Percentiles rank a stretch among this genome's conserved stretches.
phyloP scores from a whole-genome alignment of 805 yeast genomes.

The Pichia thaimueangensis region DNA sequence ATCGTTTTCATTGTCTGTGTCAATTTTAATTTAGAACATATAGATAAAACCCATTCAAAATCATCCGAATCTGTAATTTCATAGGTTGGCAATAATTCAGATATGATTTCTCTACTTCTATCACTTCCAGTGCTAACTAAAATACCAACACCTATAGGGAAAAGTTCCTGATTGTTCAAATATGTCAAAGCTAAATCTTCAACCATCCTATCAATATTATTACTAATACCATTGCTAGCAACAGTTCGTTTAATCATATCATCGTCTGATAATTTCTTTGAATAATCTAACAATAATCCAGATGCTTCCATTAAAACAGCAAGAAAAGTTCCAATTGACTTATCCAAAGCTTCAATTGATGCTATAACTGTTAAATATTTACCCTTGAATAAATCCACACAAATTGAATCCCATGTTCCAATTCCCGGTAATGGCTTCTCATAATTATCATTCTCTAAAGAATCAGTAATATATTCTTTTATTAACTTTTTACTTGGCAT shows the following conservation, averaged over 20 bases:
- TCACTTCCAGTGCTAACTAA: slow-evolving; percentile 42
- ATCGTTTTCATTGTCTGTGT: slow-evolving; percentile 52
- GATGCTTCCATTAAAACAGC: slow-evolving; percentile 59
- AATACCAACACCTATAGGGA: slow-evolving; percentile 67
- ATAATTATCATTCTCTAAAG: slow-evolving; percentile 20
- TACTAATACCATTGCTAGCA: slow-evolving; percentile 12
- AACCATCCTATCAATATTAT: slow-evolving; percentile 34
- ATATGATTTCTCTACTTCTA: slow-evolving; percentile 39
- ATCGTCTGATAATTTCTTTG: slow-evolving; percentile 12
- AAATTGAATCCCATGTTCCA: slow-evolving; percentile 48
- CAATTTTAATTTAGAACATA: slow-evolving; percentile 62
- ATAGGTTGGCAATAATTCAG: slow-evolving; percentile 54
- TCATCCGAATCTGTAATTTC: slow-evolving; percentile 65
- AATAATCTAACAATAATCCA: slow-evolving; percentile 43
- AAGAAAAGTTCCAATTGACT: slow-evolving; percentile 56
- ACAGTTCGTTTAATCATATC: slow-evolving; percentile 2
- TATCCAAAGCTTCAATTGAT: slow-evolving; percentile 52
- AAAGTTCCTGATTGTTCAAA: slow-evolving; percentile 43
- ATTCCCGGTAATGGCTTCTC: slow-evolving; percentile 32
- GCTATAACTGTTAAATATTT: slow-evolving; percentile 53
- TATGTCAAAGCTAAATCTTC: slow-evolving; percentile 51
- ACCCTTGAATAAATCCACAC: slow-evolving; percentile 49
- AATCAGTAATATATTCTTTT: slow-evolving; percentile 34
- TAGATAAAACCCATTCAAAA: slow-evolving; percentile 68
- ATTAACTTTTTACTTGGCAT: slow-evolving; percentile 45